phyloP scores from a whole-genome alignment of 2,329 filamentous ascomycete species.

The Keithomyces neogunnii region DNA sequence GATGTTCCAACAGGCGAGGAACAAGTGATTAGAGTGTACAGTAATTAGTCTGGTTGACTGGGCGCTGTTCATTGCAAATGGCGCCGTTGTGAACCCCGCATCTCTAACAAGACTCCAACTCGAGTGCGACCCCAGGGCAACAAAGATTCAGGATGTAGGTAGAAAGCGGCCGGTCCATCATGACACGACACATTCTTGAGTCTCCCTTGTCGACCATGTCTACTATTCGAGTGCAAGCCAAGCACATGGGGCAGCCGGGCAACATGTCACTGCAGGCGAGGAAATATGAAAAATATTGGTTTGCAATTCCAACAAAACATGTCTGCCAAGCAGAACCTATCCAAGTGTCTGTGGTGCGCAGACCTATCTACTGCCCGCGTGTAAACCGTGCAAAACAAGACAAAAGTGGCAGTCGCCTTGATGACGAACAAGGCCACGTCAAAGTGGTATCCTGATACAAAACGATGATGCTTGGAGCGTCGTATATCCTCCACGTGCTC shows the following conservation, averaged over 20 bases:
- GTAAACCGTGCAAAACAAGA: background rate
- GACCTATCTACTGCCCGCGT: background rate
- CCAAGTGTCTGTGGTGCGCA: constrained; percentile 1
- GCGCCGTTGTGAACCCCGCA: no score
- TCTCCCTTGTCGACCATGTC: no score
- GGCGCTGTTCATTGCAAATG: no score
- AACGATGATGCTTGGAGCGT: background rate
- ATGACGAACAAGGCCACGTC: constrained; percentile 3
- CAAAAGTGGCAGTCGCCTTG: constrained; percentile 1
- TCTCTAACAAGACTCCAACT: no score
- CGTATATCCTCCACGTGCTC: background rate
- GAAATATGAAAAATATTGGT: background rate
- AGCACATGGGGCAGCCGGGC: background rate
- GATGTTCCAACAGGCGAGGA: no score
- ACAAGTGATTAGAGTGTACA: no score
- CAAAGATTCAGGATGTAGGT: no score
- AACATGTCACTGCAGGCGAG: background rate
- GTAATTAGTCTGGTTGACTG: no score
- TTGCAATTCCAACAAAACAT: background rate
- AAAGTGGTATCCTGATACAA: constrained; percentile 7
- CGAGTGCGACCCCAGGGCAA: no score
- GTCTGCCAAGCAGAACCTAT: constrained; percentile 2
- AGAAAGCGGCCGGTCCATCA: no score
- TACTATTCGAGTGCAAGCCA: no score
- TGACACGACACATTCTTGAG: no score